Base-by-base conservation (phyloP, 2,329 filamentous ascomycete genomes). In the Biscogniauxia marginata region DNA sequence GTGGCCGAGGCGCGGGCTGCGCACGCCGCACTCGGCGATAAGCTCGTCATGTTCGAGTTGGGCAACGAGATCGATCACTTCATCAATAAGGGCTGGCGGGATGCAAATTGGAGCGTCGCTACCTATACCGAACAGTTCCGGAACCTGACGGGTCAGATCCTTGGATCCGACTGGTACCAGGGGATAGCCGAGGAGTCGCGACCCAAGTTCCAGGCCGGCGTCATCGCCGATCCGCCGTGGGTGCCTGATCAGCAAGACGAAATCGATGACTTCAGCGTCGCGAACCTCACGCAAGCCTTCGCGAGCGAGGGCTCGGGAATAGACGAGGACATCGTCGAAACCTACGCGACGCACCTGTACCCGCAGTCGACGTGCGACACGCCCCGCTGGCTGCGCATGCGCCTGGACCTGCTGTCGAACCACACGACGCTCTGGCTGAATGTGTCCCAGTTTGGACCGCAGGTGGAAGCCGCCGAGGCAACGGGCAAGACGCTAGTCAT, bases 401-500 rank as follows among this genome's bases (percentile, higher is more conserved):
- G 70, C 1, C 61, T 73, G 34, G 70, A 72, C 52, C 55, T 73
- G 39, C 60, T 73, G 8, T 71, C 70, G 19, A 60, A 73, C 56
- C 71, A 73, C 53, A 50, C 53, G 18, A 60, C 66, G 52, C 69
- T 74, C 34, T 74, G 71, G 68, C 65, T 65, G 59, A 74, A 71
- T 58, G 65, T 73, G 9, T 72, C 71, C 45, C 69, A 69, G 51
- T 68, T 66, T 56, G 64, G 56, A 13, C 67, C 71, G 1, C 65
- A 75, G 24, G 65, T 74, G 1, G 62, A 65, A 1, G 71, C 73
- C 3, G 73, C 75, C 1, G 65, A 67, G 20, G 63, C 60, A 0
- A 65, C 71, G 21, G 71, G 73, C 34, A 73, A 73, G 45, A 63
- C 70, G 0, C 69, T 76, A 39, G 69, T 79, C 25, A 73, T 81